phyloP scores from a whole-genome alignment of 2,329 filamentous ascomycete genomes.

The Fonsecaea pugnacius region DNA sequence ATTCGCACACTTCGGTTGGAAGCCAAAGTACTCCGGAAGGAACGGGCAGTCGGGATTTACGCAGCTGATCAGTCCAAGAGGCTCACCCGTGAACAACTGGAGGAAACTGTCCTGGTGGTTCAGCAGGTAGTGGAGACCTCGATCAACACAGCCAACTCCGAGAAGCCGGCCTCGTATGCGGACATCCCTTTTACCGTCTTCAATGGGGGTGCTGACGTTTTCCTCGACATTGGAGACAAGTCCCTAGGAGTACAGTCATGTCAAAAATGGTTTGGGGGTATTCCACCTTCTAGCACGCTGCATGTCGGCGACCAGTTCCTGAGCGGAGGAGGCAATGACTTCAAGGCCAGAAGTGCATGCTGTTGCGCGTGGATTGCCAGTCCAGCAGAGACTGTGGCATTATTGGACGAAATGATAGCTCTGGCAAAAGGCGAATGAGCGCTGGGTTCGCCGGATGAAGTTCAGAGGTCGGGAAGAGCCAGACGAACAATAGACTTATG shows the following conservation, averaged over 20 bases:
- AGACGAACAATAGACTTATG: not conserved
- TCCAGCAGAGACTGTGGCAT: slow-evolving; percentile 83
- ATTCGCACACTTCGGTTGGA: slow-evolving; percentile 73
- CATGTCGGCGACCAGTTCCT: slow-evolving; percentile 97
- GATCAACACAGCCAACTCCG: slow-evolving; percentile 51
- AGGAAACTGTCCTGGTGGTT: slow-evolving; percentile 93
- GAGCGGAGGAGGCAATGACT: slow-evolving; percentile 93
- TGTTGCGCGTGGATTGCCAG: slow-evolving; percentile 98
- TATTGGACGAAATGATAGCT: slow-evolving; percentile 72
- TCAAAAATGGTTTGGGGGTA: slow-evolving; percentile 81
- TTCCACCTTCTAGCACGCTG: slow-evolving; percentile 68
- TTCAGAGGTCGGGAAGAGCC: not conserved
- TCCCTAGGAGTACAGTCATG: slow-evolving; percentile 92
- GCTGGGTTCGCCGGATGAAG: not conserved
- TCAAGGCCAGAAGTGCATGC: slow-evolving; percentile 88
- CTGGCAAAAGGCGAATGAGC: slow-evolving; percentile 14
- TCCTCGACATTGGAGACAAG: slow-evolving; percentile 98
- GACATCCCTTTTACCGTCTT: slow-evolving; percentile 90
- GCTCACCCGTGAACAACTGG: slow-evolving; percentile 84
- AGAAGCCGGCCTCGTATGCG: slow-evolving; percentile 25
- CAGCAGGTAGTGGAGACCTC: slow-evolving; percentile 90
- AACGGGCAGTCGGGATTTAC: slow-evolving; percentile 80
- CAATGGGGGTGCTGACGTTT: slow-evolving; percentile 96
- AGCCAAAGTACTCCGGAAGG: slow-evolving; percentile 81
- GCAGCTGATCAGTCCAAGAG: slow-evolving; percentile 63